phyloP scores from a whole-genome alignment of 495 filamentous ascomycete species.

The Cercophora scortea region DNA sequence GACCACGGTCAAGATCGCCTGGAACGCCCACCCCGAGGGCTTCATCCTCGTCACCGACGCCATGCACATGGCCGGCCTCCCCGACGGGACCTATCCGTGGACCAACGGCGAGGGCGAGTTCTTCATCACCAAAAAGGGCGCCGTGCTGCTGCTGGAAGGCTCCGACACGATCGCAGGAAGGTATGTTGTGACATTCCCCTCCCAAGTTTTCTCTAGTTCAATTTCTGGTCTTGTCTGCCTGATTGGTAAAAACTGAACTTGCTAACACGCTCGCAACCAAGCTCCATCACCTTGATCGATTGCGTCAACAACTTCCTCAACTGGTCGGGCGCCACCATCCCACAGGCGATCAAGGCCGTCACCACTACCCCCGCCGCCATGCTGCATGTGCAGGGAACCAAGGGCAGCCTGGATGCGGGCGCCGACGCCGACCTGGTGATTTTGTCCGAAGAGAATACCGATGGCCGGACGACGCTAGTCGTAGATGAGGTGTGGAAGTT shows the following conservation, averaged over 20 bases:
- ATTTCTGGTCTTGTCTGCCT: not conserved
- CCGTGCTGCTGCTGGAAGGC: constrained; percentile 58
- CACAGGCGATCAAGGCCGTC: constrained; percentile 59
- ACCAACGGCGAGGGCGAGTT: constrained; percentile 63
- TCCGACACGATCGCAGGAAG: constrained; percentile 66
- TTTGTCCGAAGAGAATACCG: constrained; percentile 40
- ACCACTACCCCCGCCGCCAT: constrained; percentile 67
- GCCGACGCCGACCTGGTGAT: constrained; percentile 78
- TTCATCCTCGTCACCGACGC: constrained; percentile 63
- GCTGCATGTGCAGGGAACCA: constrained; percentile 57
- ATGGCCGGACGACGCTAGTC: not conserved
- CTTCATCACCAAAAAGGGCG: constrained; percentile 53
- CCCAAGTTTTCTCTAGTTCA: not conserved
- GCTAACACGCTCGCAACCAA: constrained; percentile 15
- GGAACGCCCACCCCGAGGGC: constrained; percentile 51
- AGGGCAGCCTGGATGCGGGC: constrained; percentile 58
- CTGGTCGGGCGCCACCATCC: constrained; percentile 57
- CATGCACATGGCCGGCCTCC: constrained; percentile 59
- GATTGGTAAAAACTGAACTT: not conserved
- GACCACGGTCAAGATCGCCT: constrained; percentile 54
- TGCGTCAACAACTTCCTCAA: constrained; percentile 74
- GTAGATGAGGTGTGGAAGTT: not conserved
- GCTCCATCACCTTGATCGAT: constrained; percentile 64
- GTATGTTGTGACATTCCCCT: constrained; percentile 18
- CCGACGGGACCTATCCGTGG: constrained; percentile 72